A percentile compares a stretch with the other conserved stretches of the same genome.
These are phyloP conservation scores for Calonectria hawksworthii DNA, from an alignment of 2,329 filamentous ascomycete species.

Conservation along the genomic window DNA sequence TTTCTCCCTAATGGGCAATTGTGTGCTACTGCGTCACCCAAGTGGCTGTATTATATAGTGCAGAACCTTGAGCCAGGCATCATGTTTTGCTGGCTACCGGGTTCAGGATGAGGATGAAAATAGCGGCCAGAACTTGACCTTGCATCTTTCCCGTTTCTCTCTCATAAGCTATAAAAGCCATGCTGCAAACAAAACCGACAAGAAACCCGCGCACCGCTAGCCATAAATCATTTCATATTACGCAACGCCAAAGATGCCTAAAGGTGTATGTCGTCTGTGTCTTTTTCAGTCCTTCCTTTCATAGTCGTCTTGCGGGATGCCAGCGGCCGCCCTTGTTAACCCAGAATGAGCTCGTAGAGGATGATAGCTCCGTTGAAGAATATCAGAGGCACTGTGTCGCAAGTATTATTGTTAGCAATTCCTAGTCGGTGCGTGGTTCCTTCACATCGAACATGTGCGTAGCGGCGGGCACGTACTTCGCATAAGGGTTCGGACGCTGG, in stretches of 20 bases:
- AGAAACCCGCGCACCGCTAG: conserved; percentile 13
- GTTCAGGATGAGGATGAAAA: conserved; percentile 25
- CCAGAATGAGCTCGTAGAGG: conserved; percentile 83
- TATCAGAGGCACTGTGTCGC: conserved; percentile 83
- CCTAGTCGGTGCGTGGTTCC: neutral
- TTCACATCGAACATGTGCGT: neutral
- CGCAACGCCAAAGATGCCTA: conserved; percentile 37
- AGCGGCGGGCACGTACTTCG: conserved; percentile 71
- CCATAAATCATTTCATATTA: conserved; percentile 27
- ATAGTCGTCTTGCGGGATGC: neutral
- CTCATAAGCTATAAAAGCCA: neutral
- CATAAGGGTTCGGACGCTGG: conserved; percentile 92
- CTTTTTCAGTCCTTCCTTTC: conserved; percentile 22
- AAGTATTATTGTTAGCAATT: conserved; percentile 25
- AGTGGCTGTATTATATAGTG: conserved; percentile 38
- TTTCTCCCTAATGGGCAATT: conserved; percentile 8
- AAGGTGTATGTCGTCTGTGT: conserved; percentile 33
- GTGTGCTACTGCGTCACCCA: conserved; percentile 2
- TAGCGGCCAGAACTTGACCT: conserved; percentile 23
- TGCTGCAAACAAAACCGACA: neutral
- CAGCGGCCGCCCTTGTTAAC: conserved; percentile 62
- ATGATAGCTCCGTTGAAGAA: conserved; percentile 87
- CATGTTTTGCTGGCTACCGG: conserved; percentile 17
- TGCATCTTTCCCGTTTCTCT: neutral
- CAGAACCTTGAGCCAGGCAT: conserved; percentile 19